Evolutionary conservation across 2,329 filamentous ascomycete species (phyloP).

Genomic region (Aspergillus sp.): DNA sequence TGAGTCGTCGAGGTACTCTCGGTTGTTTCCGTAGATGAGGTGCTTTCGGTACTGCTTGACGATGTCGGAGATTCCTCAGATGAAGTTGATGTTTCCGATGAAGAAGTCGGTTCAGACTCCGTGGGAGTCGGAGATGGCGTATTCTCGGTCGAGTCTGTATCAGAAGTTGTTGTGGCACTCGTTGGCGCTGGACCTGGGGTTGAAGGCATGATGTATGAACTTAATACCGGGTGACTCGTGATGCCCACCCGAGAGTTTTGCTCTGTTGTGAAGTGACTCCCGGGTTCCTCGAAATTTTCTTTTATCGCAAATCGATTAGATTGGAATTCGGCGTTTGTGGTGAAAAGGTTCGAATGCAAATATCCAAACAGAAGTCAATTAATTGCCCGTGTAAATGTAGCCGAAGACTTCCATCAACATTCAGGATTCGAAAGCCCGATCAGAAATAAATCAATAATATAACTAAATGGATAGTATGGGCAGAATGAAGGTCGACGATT

Average conservation of each 20-base stretch:
- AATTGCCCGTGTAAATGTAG: neutral
- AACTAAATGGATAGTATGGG: neutral
- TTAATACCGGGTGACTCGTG: neutral
- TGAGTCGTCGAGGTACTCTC: conserved; percentile 13
- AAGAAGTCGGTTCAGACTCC: conserved; percentile 21
- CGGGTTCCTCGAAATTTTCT: neutral
- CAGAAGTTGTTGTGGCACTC: neutral
- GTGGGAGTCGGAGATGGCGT: conserved; percentile 9
- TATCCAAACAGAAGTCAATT: conserved; percentile 4
- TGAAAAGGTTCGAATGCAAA: conserved; percentile 1
- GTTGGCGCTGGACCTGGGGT: neutral
- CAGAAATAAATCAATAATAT: neutral
- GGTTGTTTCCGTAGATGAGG: conserved; percentile 15
- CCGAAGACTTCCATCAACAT: conserved; percentile 2
- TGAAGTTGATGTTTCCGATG: conserved; percentile 11
- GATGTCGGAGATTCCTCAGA: conserved; percentile 18
- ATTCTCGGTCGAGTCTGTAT: neutral
- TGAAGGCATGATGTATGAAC: neutral
- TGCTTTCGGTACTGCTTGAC: conserved; percentile 5
- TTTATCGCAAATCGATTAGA: neutral
- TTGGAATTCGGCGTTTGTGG: conserved; percentile 2
- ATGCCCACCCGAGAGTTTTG: neutral
- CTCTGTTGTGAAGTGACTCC: neutral
- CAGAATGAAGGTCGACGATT: neutral
- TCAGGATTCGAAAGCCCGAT: neutral